A percentile compares a stretch with the other conserved stretches of the same genome.
Conservation (phyloP, 305 asterid genomes). For the Rubia balearica region DNA sequence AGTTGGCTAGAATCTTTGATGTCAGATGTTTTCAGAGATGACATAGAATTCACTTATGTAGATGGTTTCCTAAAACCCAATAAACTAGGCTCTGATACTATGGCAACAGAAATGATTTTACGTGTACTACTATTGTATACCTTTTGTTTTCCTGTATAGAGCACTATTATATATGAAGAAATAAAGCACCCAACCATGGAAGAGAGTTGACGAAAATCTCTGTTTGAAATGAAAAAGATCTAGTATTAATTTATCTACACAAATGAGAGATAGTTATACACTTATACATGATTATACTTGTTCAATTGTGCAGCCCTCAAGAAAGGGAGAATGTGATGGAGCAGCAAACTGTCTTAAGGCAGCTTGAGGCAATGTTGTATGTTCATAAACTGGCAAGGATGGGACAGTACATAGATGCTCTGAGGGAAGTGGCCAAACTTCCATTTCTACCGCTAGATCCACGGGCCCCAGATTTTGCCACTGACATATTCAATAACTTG, state of each 20-base stretch:
- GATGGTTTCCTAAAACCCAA: neutral
- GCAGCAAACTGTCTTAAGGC: slow-evolving; percentile 81
- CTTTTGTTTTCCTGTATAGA: neutral
- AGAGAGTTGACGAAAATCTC: neutral
- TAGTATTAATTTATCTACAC: neutral
- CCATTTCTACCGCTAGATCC: slow-evolving; percentile 94
- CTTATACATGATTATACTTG: neutral
- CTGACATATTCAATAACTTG: slow-evolving; percentile 49
- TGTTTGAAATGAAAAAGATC: neutral
- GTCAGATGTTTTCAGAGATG: neutral
- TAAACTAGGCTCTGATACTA: slow-evolving; percentile 1
- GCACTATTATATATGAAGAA: neutral
- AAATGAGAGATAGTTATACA: neutral
- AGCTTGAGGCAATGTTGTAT: slow-evolving; percentile 78
- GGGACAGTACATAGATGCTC: slow-evolving; percentile 68
- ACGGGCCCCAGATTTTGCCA: slow-evolving; percentile 48
- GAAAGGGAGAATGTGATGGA: slow-evolving; percentile 76
- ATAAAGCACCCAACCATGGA: neutral
- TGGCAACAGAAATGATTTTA: neutral
- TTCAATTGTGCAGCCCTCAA: slow-evolving; percentile 54
- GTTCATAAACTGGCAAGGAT: slow-evolving; percentile 64
- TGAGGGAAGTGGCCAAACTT: slow-evolving; percentile 82
- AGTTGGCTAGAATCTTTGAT: neutral
- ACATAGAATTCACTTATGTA: neutral
- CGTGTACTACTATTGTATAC: neutral